Conservation (phyloP, 2,329 filamentous ascomycete species). For the Gremmenia infestans region DNA sequence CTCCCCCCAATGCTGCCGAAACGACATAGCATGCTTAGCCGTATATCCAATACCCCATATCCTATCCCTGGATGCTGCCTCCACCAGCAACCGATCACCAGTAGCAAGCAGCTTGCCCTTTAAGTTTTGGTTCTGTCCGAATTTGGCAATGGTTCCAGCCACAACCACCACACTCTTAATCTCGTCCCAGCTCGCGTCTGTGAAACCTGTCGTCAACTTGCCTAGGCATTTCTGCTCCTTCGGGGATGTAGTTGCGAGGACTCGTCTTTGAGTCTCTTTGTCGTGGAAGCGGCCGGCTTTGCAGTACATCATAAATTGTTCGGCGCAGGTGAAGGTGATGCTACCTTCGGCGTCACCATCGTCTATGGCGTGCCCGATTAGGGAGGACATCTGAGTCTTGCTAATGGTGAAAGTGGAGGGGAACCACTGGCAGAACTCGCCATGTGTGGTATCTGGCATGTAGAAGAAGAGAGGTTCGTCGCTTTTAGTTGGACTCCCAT, state of each 20-base stretch:
- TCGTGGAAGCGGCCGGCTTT: slow-evolving; percentile 36
- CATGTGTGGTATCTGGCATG: slow-evolving; percentile 28
- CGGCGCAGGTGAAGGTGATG: slow-evolving; percentile 34
- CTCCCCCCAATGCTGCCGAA: slow-evolving; percentile 29
- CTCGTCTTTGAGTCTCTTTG: slow-evolving; percentile 16
- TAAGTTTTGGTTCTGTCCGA: slow-evolving; percentile 29
- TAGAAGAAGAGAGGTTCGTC: slow-evolving; percentile 28
- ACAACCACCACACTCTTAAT: slow-evolving; percentile 25
- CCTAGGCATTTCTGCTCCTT: slow-evolving; percentile 32
- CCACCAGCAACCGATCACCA: slow-evolving; percentile 29
- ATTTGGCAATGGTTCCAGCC: slow-evolving; percentile 33
- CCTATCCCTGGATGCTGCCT: slow-evolving; percentile 30
- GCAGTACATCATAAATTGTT: slow-evolving; percentile 41
- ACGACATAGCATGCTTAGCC: slow-evolving; percentile 28
- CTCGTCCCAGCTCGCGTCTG: slow-evolving; percentile 25
- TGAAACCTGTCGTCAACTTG: slow-evolving; percentile 27
- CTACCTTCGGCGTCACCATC: slow-evolving; percentile 2
- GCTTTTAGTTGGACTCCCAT: not conserved
- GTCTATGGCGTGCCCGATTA: slow-evolving; percentile 25
- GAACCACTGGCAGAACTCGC: slow-evolving; percentile 37
- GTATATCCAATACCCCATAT: slow-evolving; percentile 35
- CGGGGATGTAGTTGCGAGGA: slow-evolving; percentile 27
- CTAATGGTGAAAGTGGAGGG: slow-evolving; percentile 28
- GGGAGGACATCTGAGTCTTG: slow-evolving; percentile 26
- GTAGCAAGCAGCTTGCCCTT: slow-evolving; percentile 30